Percentiles rank a stretch among this genome's conserved stretches.
Conservation (phyloP, 2,329 filamentous ascomycete species). For the Gnomoniopsis sp. region DNA sequence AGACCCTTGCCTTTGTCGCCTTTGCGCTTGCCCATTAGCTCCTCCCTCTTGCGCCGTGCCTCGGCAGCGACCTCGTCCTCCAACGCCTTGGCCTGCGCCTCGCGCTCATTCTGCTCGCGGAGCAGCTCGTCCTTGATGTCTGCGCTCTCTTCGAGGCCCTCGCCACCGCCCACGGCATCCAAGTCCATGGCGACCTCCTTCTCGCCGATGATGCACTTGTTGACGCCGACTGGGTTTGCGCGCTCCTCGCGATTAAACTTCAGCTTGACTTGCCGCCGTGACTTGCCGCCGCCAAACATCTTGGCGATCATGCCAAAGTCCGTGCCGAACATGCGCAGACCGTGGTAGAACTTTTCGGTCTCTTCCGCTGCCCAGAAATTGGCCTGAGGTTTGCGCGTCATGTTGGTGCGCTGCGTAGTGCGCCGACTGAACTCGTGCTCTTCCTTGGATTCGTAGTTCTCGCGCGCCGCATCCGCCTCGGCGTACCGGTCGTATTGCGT, state of each 20-base stretch:
- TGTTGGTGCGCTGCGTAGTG: constrained; percentile 66
- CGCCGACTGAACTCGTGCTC: constrained; percentile 75
- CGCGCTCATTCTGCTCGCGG: constrained; percentile 39
- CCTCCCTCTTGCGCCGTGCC: constrained; percentile 45
- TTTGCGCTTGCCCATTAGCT: constrained; percentile 39
- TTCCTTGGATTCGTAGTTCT: constrained; percentile 61
- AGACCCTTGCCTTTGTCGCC: constrained; percentile 27
- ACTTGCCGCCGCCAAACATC: constrained; percentile 66
- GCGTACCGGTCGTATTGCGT: constrained; percentile 67
- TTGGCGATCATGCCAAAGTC: constrained; percentile 78
- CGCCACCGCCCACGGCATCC: constrained; percentile 56
- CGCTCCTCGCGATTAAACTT: constrained; percentile 82
- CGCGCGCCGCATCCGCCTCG: constrained; percentile 48
- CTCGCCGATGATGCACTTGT: constrained; percentile 58
- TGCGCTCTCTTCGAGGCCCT: constrained; percentile 50
- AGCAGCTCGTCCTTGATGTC: constrained; percentile 54
- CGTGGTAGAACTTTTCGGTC: constrained; percentile 74
- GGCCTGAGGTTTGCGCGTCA: constrained; percentile 58
- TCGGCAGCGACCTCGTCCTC: constrained; percentile 46
- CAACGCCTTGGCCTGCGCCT: constrained; percentile 41
- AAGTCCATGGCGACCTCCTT: constrained; percentile 57
- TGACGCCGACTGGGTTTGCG: constrained; percentile 60
- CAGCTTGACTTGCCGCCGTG: constrained; percentile 71
- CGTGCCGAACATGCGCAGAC: constrained; percentile 73
- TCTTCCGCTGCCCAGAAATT: constrained; percentile 69